These are phyloP conservation scores for Suillus weaverae DNA, from an alignment of 768 basidiomycete species.

Conservation along the genomic window DNA sequence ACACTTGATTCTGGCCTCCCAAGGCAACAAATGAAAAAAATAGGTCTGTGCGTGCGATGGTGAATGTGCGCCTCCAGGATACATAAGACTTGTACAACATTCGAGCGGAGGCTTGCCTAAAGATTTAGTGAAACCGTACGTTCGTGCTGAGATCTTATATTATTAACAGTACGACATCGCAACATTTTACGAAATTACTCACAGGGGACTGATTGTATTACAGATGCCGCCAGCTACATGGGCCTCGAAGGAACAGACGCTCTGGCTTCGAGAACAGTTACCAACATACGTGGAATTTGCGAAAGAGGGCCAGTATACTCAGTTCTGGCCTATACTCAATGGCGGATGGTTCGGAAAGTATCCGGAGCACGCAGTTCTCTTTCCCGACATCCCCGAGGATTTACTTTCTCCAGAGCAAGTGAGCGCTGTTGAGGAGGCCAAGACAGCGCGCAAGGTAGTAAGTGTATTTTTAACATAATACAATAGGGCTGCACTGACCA, in stretches of 20 bases:
- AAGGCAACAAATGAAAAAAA: background rate
- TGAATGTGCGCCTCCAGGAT: background rate
- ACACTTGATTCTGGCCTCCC: background rate
- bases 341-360: background rate
- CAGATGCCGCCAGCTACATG: background rate
- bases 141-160: background rate
- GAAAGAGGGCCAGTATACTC: background rate
- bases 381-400: background rate
- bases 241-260: background rate
- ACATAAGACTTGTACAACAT: background rate
- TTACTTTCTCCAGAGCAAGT: background rate
- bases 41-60: background rate
- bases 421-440: background rate
- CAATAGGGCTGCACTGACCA: background rate
- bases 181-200: background rate
- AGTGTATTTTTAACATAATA: background rate
- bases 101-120: background rate
- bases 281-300: background rate
- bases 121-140: background rate
- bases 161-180: background rate
- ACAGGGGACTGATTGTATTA: background rate
- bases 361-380: background rate
- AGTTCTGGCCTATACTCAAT: background rate
- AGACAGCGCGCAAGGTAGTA: background rate
- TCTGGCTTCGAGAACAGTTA: background rate